These are phyloP conservation scores for Paramyrothecium sp. DNA, from an alignment of 2,329 filamentous ascomycete species.

Conservation along the genomic window DNA sequence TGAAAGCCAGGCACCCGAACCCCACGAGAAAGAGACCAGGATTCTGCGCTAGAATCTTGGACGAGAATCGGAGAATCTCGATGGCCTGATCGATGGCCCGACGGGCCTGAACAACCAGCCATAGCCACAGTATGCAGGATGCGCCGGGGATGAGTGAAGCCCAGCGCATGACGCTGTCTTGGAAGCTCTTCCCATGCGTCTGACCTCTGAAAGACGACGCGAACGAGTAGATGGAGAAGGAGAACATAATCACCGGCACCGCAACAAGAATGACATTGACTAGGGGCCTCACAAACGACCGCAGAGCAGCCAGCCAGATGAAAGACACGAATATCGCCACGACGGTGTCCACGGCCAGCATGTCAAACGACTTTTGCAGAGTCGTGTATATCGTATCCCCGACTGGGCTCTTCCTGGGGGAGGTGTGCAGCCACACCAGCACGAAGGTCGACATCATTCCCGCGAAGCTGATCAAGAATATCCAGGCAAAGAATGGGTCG, in stretches of 20 bases:
- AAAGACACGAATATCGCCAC: slow-evolving; percentile 87
- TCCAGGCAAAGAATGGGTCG: slow-evolving; percentile 87
- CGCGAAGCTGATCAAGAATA: slow-evolving; percentile 82
- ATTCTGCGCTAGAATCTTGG: slow-evolving; percentile 81
- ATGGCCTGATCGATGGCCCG: slow-evolving; percentile 80
- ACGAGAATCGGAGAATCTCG: slow-evolving; percentile 88
- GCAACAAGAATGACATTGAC: slow-evolving; percentile 79
- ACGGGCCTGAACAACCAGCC: slow-evolving; percentile 77
- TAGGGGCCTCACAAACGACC: slow-evolving; percentile 83
- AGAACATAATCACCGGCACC: slow-evolving; percentile 81
- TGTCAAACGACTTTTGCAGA: slow-evolving; percentile 80
- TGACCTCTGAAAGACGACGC: slow-evolving; percentile 82
- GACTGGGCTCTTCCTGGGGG: slow-evolving; percentile 67
- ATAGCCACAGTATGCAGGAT: slow-evolving; percentile 76
- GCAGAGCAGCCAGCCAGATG: slow-evolving; percentile 83
- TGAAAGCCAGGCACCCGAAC: slow-evolving; percentile 69
- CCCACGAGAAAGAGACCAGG: slow-evolving; percentile 82
- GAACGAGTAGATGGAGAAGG: slow-evolving; percentile 89
- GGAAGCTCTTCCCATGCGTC: slow-evolving; percentile 72
- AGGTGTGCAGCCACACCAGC: slow-evolving; percentile 86
- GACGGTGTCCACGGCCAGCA: slow-evolving; percentile 86
- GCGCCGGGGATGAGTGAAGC: slow-evolving; percentile 73
- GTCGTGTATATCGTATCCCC: slow-evolving; percentile 95
- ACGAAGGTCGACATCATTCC: slow-evolving; percentile 86
- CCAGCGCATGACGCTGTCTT: slow-evolving; percentile 89